Conservation (phyloP, 495 filamentous ascomycete species). For the Penicillium daleae region DNA sequence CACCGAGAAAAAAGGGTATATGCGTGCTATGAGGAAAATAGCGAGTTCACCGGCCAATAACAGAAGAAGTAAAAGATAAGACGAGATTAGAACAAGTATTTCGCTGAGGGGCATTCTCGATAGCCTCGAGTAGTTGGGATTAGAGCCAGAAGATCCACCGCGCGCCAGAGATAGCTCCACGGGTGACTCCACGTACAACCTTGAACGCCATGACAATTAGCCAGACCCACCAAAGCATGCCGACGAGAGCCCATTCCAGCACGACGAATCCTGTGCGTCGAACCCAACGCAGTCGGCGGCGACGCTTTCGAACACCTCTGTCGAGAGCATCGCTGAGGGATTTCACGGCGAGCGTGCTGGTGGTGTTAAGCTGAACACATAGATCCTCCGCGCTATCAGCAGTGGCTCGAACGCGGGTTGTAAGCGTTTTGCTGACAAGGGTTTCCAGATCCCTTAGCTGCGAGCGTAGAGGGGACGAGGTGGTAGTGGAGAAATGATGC, state of each 20-base stretch:
- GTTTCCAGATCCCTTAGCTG: conserved; percentile 55
- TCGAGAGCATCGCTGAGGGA: conserved; percentile 77
- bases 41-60: background rate
- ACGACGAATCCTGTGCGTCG: conserved; percentile 68
- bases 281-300: conserved; percentile 73
- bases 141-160: conserved; percentile 80
- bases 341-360: conserved; percentile 75
- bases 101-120: background rate
- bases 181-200: conserved; percentile 60
- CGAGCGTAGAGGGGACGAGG: conserved; percentile 46
- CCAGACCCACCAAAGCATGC: conserved; percentile 85
- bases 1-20: conserved; percentile 12
- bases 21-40: conserved; percentile 9
- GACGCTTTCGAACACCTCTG: conserved; percentile 65
- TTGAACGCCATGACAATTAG: conserved; percentile 72
- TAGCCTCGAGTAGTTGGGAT: too few relatives aligned
- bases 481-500: conserved; percentile 52
- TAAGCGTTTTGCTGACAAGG: conserved; percentile 58
- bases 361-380: conserved; percentile 71
- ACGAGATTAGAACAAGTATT: too few relatives aligned
- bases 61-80: background rate
- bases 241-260: conserved; percentile 80
- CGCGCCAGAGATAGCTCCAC: conserved; percentile 58
- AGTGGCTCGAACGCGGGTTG: conserved; percentile 62
- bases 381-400: conserved; percentile 79